Conservation (phyloP, 2,329 filamentous ascomycete genomes). For the Orbilia brochopaga region DNA sequence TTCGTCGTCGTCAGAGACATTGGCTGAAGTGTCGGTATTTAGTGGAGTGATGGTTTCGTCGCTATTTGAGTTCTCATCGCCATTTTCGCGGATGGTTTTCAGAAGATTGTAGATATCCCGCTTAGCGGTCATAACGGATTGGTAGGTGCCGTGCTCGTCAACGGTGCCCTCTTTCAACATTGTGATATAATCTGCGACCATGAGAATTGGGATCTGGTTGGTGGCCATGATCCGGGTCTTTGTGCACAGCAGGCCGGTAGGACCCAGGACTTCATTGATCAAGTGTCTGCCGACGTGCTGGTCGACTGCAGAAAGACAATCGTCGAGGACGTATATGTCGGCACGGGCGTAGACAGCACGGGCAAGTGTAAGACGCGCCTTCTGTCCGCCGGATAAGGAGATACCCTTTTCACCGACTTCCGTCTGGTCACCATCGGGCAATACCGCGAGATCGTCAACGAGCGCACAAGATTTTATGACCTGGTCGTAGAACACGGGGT, state of each 20-base stretch:
- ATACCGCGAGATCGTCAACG: conserved; percentile 83
- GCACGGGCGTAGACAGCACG: conserved; percentile 94
- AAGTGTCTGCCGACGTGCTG: conserved; percentile 95
- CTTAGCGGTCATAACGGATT: conserved; percentile 90
- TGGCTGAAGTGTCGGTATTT: conserved; percentile 56
- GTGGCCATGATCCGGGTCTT: conserved; percentile 95
- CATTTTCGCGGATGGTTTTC: conserved; percentile 62
- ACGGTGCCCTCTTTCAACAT: conserved; percentile 83
- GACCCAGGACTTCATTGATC: conserved; percentile 89
- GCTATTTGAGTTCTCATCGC: conserved; percentile 67
- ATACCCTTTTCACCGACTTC: conserved; percentile 97
- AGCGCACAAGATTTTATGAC: conserved; percentile 91
- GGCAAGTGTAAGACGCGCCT: conserved; percentile 88
- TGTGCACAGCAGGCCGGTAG: conserved; percentile 76
- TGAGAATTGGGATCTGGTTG: conserved; percentile 89
- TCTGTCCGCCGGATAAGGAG: conserved; percentile 86
- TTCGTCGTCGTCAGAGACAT: conserved; percentile 59
- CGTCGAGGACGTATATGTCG: conserved; percentile 94
- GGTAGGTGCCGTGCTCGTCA: conserved; percentile 85
- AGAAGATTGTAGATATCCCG: conserved; percentile 85
- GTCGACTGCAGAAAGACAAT: conserved; percentile 95
- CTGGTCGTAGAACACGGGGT: conserved; percentile 90
- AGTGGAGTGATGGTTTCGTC: conserved; percentile 72
- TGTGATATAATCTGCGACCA: conserved; percentile 86
- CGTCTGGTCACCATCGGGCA: conserved; percentile 95